Evolutionary conservation across 768 basidiomycete species (phyloP), one percentile per base, ranked within the genome.

Genomic region (Boletus edulis): DNA sequence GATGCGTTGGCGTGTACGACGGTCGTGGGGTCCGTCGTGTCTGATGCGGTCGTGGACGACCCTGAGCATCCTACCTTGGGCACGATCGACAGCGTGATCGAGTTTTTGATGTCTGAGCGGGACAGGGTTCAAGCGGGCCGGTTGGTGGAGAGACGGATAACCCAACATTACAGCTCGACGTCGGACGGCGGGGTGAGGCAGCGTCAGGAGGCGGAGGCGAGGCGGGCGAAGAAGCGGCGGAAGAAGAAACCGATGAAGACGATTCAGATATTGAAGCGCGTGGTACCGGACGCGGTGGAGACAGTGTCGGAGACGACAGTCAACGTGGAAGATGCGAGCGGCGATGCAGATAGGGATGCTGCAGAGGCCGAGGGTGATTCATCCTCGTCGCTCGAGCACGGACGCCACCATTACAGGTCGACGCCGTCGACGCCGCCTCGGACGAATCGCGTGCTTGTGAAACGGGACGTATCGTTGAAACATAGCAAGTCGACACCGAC

Each of bases 101-200:
- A 80, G n/a, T 92, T 90, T 56, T 77, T 91, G 47, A 86, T 85
- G 41, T 82, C 81, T 11, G 89, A 91, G 66, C 77, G 87, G 51
- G 82, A 81, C 35, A 76, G 78, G 57, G 76, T 82, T 58, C 78
- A 75, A 42, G 85, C 83, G 8, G 66, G 72, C 41, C 60, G 67
- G 24, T 61, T 61, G 67, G 49, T 67, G 51, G 69, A 63, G 57
- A 57, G 61, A 38, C 67, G 67, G 57, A 54, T 66, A 35, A 44
- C 58, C 0, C 62, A 59, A 32, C 61, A 69, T 39, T 67, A 70
- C 37, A 71, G 71, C 13, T 71, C 69, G 11, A 72, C 71, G 22
- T 72, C 74, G 18, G 75, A 76, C 48, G 72, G 63, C 1, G 67
- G 73, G 40, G 56, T 65, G 14, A 76, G 74, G 71, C 71, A 68